These are phyloP conservation scores for Sextonia rubra DNA, from an alignment of 164 flowering plant species.

Conservation along the genomic window DNA sequence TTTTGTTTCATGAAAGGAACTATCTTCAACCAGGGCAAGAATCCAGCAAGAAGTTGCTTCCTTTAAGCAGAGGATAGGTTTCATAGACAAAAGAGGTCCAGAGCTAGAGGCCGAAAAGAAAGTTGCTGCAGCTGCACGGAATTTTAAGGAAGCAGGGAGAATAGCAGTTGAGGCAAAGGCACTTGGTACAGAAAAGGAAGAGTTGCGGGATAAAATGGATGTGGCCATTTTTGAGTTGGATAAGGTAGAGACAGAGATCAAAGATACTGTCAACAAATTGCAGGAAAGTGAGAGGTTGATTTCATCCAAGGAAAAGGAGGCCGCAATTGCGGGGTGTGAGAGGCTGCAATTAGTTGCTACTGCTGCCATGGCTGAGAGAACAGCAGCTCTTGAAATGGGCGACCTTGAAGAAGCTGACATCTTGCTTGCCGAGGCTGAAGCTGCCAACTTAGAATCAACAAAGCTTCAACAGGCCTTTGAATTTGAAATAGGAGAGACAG, in stretches of 20 bases:
- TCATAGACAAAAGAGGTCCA: slow-evolving; percentile 70
- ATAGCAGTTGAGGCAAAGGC: slow-evolving; percentile 71
- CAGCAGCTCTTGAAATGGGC: slow-evolving; percentile 61
- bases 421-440: slow-evolving; percentile 61
- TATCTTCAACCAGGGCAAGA: slow-evolving; percentile 62
- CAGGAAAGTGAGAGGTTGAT: slow-evolving; percentile 50
- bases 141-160: slow-evolving; percentile 85
- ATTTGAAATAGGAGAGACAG: slow-evolving; percentile 41
- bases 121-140: slow-evolving; percentile 77
- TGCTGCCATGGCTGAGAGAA: slow-evolving; percentile 61
- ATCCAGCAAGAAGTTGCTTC: slow-evolving; percentile 67
- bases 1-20: slow-evolving; percentile 38
- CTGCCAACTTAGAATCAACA: slow-evolving; percentile 54
- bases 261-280: slow-evolving; percentile 36
- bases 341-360: slow-evolving; percentile 48
- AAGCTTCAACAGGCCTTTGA: slow-evolving; percentile 41
- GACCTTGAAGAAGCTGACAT: slow-evolving; percentile 66
- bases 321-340: slow-evolving; percentile 56
- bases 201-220: slow-evolving; percentile 37
- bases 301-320: slow-evolving; percentile 53
- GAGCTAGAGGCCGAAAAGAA: slow-evolving; percentile 80
- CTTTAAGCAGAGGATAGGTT: slow-evolving; percentile 53
- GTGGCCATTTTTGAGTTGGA: slow-evolving; percentile 34
- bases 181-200: slow-evolving; percentile 53
- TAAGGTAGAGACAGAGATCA: slow-evolving; percentile 50